Evolutionary conservation across 2,329 filamentous ascomycete species (phyloP).

Genomic region (Pyrenophora graminea): DNA sequence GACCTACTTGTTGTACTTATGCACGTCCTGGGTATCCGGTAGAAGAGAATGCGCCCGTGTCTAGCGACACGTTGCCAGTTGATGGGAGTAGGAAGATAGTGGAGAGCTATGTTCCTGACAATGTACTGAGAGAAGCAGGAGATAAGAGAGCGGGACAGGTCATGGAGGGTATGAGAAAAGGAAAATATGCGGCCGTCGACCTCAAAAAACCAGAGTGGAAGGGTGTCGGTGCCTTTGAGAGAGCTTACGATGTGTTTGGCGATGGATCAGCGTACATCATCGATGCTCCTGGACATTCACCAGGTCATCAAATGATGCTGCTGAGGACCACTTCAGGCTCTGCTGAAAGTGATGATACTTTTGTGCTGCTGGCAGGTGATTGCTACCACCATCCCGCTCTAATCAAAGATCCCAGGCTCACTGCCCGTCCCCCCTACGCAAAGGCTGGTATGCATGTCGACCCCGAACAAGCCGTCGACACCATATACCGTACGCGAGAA

Average conservation of each 20-base stretch:
- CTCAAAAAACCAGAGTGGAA: constrained; percentile 43
- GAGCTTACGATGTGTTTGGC: constrained; percentile 53
- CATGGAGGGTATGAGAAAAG: constrained; percentile 24
- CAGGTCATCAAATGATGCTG: constrained; percentile 55
- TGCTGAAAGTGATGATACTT: constrained; percentile 21
- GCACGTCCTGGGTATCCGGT: constrained; percentile 38
- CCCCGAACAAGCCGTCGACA: constrained; percentile 33
- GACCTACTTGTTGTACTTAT: constrained; percentile 40
- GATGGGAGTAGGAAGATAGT: constrained; percentile 51
- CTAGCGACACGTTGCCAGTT: constrained; percentile 49
- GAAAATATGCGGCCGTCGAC: constrained; percentile 35
- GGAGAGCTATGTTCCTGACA: constrained; percentile 36
- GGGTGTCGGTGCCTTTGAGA: constrained; percentile 48
- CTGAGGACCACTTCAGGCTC: constrained; percentile 23
- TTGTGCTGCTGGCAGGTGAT: constrained; percentile 40
- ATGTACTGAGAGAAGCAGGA: constrained; percentile 25
- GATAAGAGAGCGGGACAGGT: constrained; percentile 36
- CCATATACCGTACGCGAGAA: constrained; percentile 28
- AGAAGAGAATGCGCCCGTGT: constrained; percentile 33
- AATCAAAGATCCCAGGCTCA: constrained; percentile 32
- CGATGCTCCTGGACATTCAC: constrained; percentile 57
- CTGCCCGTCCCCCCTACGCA: constrained; percentile 35
- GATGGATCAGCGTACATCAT: constrained; percentile 57
- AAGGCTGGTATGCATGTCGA: constrained; percentile 37
- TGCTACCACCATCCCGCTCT: constrained; percentile 38